Percentiles rank a stretch among this genome's conserved stretches.
Evolutionary conservation across 768 basidiomycete species (phyloP).

Genomic region (Termitomyces sp.): DNA sequence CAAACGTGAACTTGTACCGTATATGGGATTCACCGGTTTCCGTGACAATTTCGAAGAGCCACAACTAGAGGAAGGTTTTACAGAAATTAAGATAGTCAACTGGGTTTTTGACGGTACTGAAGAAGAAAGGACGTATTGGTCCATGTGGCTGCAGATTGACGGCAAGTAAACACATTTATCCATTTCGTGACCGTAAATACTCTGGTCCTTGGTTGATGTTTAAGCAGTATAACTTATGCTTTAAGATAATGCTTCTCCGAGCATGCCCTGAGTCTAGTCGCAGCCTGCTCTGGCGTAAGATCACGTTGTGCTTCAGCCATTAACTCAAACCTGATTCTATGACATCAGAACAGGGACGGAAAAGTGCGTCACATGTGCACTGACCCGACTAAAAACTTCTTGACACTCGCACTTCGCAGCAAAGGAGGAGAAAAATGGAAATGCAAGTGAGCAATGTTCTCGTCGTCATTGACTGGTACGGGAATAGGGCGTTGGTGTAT

Average conservation of each 20-base stretch:
- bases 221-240: not conserved
- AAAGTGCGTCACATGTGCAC: slow-evolving; percentile 20
- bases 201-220: not conserved
- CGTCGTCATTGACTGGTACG: slow-evolving; percentile 30
- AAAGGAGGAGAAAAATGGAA: slow-evolving; percentile 86
- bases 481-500: slow-evolving; percentile 81
- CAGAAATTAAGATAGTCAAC: slow-evolving; percentile 71
- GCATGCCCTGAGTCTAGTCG: slow-evolving; percentile 51
- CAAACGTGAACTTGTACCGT: slow-evolving; percentile 53
- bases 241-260: slow-evolving; percentile 60
- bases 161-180: slow-evolving; percentile 44
- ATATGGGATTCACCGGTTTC: slow-evolving; percentile 56
- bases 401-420: slow-evolving; percentile 73
- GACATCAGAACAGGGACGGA: not conserved
- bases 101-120: slow-evolving; percentile 78
- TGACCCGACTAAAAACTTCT: slow-evolving; percentile 89
- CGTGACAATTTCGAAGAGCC: slow-evolving; percentile 67
- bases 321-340: slow-evolving; percentile 66
- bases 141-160: slow-evolving; percentile 82
- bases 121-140: slow-evolving; percentile 70
- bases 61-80: slow-evolving; percentile 63
- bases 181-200: not conserved
- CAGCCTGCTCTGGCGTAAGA: slow-evolving; percentile 86
- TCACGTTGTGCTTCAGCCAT: slow-evolving; percentile 92
- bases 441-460: slow-evolving; percentile 75